These are phyloP conservation scores for Apiospora aurea DNA, from an alignment of 2,329 filamentous ascomycete species.

Conservation along the genomic window DNA sequence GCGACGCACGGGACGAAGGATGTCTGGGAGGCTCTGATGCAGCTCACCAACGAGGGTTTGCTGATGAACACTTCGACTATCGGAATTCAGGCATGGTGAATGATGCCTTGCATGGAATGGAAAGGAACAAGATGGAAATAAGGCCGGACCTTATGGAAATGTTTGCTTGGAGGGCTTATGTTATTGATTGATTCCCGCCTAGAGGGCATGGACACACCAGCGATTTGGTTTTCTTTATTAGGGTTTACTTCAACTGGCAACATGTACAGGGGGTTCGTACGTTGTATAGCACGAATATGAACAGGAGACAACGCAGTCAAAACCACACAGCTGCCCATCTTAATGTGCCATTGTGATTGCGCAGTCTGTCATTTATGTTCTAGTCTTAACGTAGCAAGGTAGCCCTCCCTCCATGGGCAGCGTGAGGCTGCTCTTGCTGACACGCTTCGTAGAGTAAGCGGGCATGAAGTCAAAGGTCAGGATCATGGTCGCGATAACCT, in stretches of 20 bases:
- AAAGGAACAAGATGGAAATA: not conserved
- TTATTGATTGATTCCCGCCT: not conserved
- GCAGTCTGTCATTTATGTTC: slow-evolving; percentile 22
- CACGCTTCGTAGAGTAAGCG: slow-evolving; percentile 54
- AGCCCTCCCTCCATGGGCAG: slow-evolving; percentile 69
- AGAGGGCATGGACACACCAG: not conserved
- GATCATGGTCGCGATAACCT: slow-evolving; percentile 59
- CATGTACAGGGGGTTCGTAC: not conserved
- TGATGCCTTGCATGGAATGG: not conserved
- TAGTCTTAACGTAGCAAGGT: slow-evolving; percentile 50
- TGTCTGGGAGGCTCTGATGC: slow-evolving; percentile 7
- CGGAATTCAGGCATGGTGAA: not conserved
- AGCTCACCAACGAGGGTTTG: not conserved
- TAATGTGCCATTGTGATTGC: not conserved
- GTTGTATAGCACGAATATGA: not conserved
- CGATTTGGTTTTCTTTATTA: not conserved
- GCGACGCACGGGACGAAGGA: not conserved
- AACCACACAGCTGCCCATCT: not conserved
- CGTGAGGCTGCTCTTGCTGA: slow-evolving; percentile 67
- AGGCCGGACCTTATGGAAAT: not conserved
- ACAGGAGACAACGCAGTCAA: not conserved
- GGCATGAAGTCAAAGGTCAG: slow-evolving; percentile 58
- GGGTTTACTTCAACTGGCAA: not conserved
- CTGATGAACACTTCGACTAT: not conserved
- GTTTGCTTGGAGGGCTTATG: slow-evolving; percentile 1